phyloP scores from a whole-genome alignment of 2,329 filamentous ascomycete species.

The Colletotrichum sp. region DNA sequence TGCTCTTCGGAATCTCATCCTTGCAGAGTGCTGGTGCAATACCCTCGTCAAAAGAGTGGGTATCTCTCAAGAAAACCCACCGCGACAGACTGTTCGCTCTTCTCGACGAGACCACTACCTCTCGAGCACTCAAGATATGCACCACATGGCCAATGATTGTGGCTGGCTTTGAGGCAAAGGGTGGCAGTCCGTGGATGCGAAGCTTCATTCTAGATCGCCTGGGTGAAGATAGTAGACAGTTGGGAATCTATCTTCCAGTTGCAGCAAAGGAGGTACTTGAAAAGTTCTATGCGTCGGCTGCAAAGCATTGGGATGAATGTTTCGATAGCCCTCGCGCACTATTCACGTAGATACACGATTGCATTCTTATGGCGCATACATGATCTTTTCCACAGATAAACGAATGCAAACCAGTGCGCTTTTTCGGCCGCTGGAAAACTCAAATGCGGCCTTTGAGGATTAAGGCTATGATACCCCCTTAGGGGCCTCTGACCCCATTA shows the following conservation, averaged over 20 bases:
- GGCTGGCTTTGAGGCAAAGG: constrained; percentile 3
- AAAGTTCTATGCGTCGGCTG: neutral
- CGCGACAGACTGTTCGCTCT: constrained; percentile 20
- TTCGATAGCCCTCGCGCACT: constrained; percentile 1
- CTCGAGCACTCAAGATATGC: neutral
- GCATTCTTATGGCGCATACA: too few relatives aligned
- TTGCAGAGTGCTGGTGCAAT: constrained; percentile 36
- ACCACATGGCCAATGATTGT: constrained; percentile 4
- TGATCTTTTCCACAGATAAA: too few relatives aligned
- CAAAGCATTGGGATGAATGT: neutral
- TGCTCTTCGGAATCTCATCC: constrained; percentile 40
- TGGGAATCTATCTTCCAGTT: constrained; percentile 3
- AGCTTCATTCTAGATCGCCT: neutral
- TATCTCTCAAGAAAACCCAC: constrained; percentile 6
- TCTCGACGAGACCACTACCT: constrained; percentile 17
- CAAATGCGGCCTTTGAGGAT: too few relatives aligned
- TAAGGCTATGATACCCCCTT: too few relatives aligned
- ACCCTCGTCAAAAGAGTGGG: constrained; percentile 16
- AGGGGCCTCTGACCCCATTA: too few relatives aligned
- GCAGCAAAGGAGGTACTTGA: neutral
- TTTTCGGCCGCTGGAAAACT: too few relatives aligned
- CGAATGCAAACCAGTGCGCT: too few relatives aligned
- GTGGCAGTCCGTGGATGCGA: neutral
- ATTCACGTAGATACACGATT: neutral
- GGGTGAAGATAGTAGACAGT: neutral